phyloP scores from a whole-genome alignment of 768 basidiomycete species.

The Rhodocollybia butyracea region DNA sequence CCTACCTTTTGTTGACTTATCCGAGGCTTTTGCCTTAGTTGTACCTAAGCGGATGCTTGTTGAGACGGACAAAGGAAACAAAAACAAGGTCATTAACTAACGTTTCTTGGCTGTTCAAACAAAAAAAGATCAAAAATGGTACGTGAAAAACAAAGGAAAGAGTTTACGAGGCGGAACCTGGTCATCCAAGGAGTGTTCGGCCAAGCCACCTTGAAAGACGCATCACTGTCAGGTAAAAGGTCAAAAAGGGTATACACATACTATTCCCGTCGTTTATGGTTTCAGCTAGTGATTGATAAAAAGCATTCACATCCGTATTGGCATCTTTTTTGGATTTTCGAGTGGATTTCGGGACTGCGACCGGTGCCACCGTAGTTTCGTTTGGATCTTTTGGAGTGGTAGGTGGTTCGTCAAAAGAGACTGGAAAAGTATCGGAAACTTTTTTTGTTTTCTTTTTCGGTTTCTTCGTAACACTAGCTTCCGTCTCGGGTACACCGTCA shows the following conservation, averaged over 20 bases:
- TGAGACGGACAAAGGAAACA: neutral
- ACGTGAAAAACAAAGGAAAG: neutral
- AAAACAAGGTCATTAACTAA: neutral
- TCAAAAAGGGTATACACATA: neutral
- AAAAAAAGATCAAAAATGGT: neutral
- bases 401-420: neutral
- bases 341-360: neutral
- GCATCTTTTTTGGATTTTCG: neutral
- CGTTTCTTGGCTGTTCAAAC: neutral
- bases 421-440: neutral
- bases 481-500: too few species aligned
- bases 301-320: neutral
- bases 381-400: neutral
- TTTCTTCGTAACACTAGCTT: too few species aligned
- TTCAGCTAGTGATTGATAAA: neutral
- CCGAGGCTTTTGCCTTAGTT: neutral
- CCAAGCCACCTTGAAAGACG: neutral
- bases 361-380: neutral
- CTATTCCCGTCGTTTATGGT: neutral
- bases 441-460: neutral
- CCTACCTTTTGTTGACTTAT: neutral
- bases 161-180: neutral
- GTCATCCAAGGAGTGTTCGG: neutral
- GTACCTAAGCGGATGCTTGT: neutral
- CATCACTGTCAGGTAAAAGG: neutral